Percentiles rank a stretch among this genome's conserved stretches.
Conservation (phyloP, 2,329 filamentous ascomycete species). For the Hypoxylon sp. region DNA sequence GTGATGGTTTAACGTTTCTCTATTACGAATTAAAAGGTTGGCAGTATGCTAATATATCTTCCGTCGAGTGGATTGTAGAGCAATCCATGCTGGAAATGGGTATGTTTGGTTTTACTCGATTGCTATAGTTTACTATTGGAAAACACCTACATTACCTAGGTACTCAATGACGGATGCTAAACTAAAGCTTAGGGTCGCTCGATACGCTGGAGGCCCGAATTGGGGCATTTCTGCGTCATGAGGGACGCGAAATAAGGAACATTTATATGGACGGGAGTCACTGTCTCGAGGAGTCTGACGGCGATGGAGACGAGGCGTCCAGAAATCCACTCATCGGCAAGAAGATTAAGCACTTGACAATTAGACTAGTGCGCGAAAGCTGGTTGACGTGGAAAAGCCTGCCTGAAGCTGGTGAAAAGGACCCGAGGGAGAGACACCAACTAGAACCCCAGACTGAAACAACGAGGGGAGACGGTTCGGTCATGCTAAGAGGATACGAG, state of each 20-base stretch:
- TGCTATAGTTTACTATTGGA: background rate
- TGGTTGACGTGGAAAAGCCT: slow-evolving; percentile 41
- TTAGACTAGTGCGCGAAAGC: slow-evolving; percentile 40
- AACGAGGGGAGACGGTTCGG: slow-evolving; percentile 24
- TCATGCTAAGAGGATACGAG: slow-evolving; percentile 40
- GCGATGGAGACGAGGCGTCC: too few species aligned
- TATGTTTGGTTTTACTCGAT: slow-evolving; percentile 20
- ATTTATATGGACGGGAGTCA: slow-evolving; percentile 32
- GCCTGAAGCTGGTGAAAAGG: slow-evolving; percentile 14
- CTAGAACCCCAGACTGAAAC: slow-evolving; percentile 43
- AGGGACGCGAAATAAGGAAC: too few species aligned
- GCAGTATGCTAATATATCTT: slow-evolving; percentile 43
- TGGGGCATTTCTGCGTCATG: slow-evolving; percentile 37
- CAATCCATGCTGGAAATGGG: slow-evolving; percentile 41
- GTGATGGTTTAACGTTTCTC: slow-evolving; percentile 5
- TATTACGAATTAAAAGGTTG: slow-evolving; percentile 36
- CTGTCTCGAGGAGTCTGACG: slow-evolving; percentile 13
- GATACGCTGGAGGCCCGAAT: slow-evolving; percentile 38
- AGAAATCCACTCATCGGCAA: slow-evolving; percentile 19
- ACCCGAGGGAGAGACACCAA: slow-evolving; percentile 31
- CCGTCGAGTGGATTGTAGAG: slow-evolving; percentile 39
- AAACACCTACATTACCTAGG: too few species aligned
- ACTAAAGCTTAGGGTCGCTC: slow-evolving; percentile 29
- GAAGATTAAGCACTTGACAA: slow-evolving; percentile 38
- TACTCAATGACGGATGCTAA: background rate